A percentile compares a stretch with the other conserved stretches of the same genome.
Evolutionary conservation across 2,329 filamentous ascomycete species (phyloP).

Genomic region (Colletotrichum musicola): DNA sequence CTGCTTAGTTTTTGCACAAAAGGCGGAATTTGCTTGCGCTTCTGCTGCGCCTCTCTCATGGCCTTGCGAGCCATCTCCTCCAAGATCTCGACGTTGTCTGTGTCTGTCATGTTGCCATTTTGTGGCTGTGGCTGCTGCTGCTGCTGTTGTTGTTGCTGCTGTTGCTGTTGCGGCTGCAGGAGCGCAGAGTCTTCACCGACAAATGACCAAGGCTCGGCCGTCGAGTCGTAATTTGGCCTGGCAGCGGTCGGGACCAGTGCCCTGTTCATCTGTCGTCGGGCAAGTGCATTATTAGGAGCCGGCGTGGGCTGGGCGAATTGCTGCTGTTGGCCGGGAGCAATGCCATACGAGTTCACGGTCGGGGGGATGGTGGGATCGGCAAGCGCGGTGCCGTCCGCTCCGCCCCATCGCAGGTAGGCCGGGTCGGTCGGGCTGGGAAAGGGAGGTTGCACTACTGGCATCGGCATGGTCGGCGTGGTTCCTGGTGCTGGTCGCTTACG

Average conservation of each 20-base stretch:
- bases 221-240: conserved; percentile 53
- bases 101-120: conserved; percentile 57
- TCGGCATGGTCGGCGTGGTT: conserved; percentile 71
- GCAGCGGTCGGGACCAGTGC: conserved; percentile 60
- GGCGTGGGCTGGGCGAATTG: conserved; percentile 46
- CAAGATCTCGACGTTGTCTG: conserved; percentile 82
- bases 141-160: conserved; percentile 50
- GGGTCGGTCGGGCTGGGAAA: conserved; percentile 60
- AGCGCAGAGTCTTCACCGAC: conserved; percentile 56
- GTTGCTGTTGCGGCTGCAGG: conserved; percentile 50
- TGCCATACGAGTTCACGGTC: conserved; percentile 52
- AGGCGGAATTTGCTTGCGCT: conserved; percentile 94
- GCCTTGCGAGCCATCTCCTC: conserved; percentile 84
- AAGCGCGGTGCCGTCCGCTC: conserved; percentile 52
- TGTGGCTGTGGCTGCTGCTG: conserved; percentile 48
- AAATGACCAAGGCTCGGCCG: conserved; percentile 58
- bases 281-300: conserved; percentile 57
- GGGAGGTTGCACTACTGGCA: conserved; percentile 61
- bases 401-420: conserved; percentile 61
- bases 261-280: conserved; percentile 65
- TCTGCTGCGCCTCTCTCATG: conserved; percentile 88
- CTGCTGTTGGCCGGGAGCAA: conserved; percentile 53
- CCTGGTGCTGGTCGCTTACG: conserved; percentile 83
- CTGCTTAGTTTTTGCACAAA: conserved; percentile 99
- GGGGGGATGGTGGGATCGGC: conserved; percentile 50